These are phyloP conservation scores for Atalantia buxifolia DNA, from an alignment of 345 rosid genomes.

Conservation along the genomic window DNA sequence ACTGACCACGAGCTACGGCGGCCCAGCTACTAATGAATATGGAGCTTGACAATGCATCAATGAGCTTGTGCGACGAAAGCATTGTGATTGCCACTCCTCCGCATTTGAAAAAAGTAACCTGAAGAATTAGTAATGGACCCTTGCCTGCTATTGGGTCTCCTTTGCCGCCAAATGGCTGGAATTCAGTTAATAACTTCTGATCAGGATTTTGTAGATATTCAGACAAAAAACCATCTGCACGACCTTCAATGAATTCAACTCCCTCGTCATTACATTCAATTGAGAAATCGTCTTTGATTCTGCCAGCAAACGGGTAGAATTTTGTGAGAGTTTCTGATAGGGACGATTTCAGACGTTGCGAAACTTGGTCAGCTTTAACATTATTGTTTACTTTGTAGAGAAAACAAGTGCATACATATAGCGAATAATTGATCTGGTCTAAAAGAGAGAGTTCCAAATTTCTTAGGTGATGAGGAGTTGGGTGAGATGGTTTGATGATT, in stretches of 20 bases:
- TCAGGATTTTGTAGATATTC: slow-evolving; percentile 13
- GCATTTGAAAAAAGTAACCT: background rate
- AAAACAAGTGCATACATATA: slow-evolving; percentile 12
- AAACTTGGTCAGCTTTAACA: background rate
- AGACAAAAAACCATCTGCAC: background rate
- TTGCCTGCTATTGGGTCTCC: background rate
- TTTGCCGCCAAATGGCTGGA: slow-evolving; percentile 11
- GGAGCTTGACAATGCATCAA: too few relatives aligned
- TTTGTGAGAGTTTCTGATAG: too few relatives aligned
- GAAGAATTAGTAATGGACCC: background rate
- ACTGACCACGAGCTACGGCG: too few relatives aligned
- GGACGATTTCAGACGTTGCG: background rate
- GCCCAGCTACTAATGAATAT: too few relatives aligned
- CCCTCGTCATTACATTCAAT: slow-evolving; percentile 15
- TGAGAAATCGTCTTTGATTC: slow-evolving; percentile 2
- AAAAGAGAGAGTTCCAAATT: slow-evolving; percentile 12
- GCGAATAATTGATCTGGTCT: slow-evolving; percentile 29
- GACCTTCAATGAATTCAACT: slow-evolving; percentile 19
- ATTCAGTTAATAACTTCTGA: background rate
- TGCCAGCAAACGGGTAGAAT: slow-evolving; percentile 10
- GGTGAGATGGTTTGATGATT: too few relatives aligned
- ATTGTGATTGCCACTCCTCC: background rate
- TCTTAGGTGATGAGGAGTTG: too few relatives aligned
- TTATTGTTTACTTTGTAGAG: background rate
- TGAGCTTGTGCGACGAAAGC: too few relatives aligned